phyloP scores from a whole-genome alignment of 352 stramenopile genomes.

The Phytopythium ostracodes region DNA sequence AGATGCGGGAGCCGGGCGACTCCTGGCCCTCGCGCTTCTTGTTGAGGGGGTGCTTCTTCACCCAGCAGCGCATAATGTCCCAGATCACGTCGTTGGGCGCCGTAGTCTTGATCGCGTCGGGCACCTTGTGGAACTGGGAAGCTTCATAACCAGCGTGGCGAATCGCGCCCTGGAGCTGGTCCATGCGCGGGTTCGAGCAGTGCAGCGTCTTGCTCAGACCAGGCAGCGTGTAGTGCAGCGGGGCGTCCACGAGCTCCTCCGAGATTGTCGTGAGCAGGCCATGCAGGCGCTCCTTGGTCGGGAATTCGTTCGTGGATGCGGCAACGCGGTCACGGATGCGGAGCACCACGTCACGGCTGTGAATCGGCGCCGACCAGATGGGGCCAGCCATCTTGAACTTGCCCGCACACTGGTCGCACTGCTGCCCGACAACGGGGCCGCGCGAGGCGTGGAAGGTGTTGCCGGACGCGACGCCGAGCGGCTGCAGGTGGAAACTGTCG shows the following conservation, averaged over 20 bases:
- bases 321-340: constrained; percentile 80
- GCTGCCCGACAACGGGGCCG: constrained; percentile 57
- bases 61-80: constrained; percentile 97
- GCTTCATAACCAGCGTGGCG: constrained; percentile 95
- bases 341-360: constrained; percentile 89
- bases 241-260: constrained; percentile 94
- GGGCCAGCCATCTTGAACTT: constrained; percentile 94
- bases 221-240: constrained; percentile 96
- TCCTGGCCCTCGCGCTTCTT: constrained; percentile 84
- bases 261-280: constrained; percentile 94
- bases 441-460: constrained; percentile 85
- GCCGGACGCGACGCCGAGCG: constrained; percentile 84
- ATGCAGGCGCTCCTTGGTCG: constrained; percentile 91
- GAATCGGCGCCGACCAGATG: constrained; percentile 96
- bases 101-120: constrained; percentile 97
- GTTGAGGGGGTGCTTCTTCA: constrained; percentile 92
- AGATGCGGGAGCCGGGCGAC: constrained; percentile 78
- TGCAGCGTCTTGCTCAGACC: constrained; percentile 92
- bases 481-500: constrained; percentile 97
- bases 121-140: constrained; percentile 98
- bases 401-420: constrained; percentile 78
- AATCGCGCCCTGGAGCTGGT: constrained; percentile 92
- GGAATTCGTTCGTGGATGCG: constrained; percentile 81
- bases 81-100: constrained; percentile 97
- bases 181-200: constrained; percentile 92